Conservation (phyloP, 805 yeast genomes). For the Grigorovia jiainica region DNA sequence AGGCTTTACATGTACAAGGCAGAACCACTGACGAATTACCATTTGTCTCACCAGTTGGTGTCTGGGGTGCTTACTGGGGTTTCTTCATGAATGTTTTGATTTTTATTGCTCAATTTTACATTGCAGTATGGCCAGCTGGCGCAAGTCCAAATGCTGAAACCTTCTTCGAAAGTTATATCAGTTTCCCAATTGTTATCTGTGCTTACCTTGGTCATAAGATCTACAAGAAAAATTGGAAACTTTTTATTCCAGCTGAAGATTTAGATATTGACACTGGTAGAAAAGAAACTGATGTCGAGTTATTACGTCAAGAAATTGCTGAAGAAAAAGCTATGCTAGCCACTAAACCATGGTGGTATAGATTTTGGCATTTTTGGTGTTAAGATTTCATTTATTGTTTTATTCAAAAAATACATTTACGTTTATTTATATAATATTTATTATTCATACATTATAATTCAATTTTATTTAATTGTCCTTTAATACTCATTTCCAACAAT, state of each 20-base stretch:
- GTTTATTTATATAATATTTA: no score
- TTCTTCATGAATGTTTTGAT: conserved; percentile 46
- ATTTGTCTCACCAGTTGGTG: conserved; percentile 59
- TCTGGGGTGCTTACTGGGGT: conserved; percentile 60
- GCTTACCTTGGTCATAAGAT: conserved; percentile 51
- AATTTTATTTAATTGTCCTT: no score
- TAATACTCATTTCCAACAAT: no score
- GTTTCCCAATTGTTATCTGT: conserved; percentile 51
- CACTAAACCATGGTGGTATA: conserved; percentile 38
- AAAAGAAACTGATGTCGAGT: no score
- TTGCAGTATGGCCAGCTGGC: conserved; percentile 64
- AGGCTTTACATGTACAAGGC: conserved; percentile 56
- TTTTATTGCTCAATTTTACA: conserved; percentile 72
- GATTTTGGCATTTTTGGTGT: conserved; percentile 40
- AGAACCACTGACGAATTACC: conserved; percentile 34
- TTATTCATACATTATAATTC: no score
- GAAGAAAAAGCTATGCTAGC: conserved; percentile 37
- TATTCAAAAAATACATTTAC: no score
- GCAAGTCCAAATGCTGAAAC: conserved; percentile 39
- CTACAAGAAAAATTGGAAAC: conserved; percentile 35
- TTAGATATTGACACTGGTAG: no score
- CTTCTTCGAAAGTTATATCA: conserved; percentile 60
- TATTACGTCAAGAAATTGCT: no score
- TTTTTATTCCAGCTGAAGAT: conserved; percentile 34
- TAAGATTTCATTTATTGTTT: no score